Evolutionary conservation across 2,329 filamentous ascomycete genomes (phyloP), one percentile per base, ranked within the genome.

Genomic region (Ophiostoma pallidulum): DNA sequence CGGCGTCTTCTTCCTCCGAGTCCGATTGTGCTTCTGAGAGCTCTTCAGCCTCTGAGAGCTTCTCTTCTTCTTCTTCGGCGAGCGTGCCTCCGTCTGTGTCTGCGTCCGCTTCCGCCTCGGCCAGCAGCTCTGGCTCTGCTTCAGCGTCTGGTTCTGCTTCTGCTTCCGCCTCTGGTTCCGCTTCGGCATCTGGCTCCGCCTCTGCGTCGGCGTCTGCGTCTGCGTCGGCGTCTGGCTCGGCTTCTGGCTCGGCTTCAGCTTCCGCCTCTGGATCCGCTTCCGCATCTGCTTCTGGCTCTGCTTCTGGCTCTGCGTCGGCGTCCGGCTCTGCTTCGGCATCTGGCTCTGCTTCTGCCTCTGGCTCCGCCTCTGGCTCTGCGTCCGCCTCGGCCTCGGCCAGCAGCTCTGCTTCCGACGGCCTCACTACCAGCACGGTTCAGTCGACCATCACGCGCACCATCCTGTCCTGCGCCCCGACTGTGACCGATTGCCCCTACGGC

Each of bases 341-440:
- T n/a, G 10, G 10, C 36, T 33, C 5, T 8, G 41, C 38, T 8
- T 39, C 44, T 9, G 41, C 14, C 48, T 59, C 48, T 59, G 56
- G 36, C 35, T 32, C 41, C 8, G 9, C 8, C 22, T 37, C 33
- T 12, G 24, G 33, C 37, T 29, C 50, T 45, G 40, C 29, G 24
- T 33, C 16, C 0, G 45, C 33, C 16, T 39, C 49, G 3, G 47
- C 36, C 14, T 37, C 49, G 5, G 46, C 47, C 13, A 42, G 45
- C 7, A 49, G n/a, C 48, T 59, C 50, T 59, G n/a, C n/a, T n/a
- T n/a, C n/a, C n/a, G n/a, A n/a, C n/a, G 57, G 32, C 42, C 29
- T 28, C 38, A 54, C 51, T 12, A 66, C 64, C 24, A 67, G 64
- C 52, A 66, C 65, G 7, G 60, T 70, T 44, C 66, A 59, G 56